phyloP scores from a whole-genome alignment of 495 filamentous ascomycete genomes.

The Penicillium desertorum region DNA sequence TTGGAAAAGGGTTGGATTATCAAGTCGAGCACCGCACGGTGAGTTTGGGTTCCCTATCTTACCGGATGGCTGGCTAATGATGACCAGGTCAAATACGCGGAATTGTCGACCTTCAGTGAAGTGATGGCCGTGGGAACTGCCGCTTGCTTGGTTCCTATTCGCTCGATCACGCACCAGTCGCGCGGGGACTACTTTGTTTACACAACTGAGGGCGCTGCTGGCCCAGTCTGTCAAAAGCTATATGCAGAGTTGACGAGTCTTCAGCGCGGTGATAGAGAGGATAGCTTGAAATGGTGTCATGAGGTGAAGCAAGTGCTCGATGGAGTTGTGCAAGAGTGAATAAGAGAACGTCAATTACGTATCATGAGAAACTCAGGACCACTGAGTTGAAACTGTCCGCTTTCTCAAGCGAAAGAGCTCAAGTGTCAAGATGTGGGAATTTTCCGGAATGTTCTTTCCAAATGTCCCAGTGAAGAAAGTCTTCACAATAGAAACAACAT shows the following conservation, averaged over 20 bases:
- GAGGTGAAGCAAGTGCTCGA: conserved; percentile 4
- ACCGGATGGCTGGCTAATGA: no score
- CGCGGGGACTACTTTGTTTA: conserved; percentile 10
- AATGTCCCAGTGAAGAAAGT: not conserved
- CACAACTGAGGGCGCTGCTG: not conserved
- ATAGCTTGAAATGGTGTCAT: conserved; percentile 2
- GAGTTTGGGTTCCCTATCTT: not conserved
- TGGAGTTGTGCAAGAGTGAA: not conserved
- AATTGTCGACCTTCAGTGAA: conserved; percentile 10
- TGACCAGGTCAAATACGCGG: conserved; percentile 11
- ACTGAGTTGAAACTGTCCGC: not conserved
- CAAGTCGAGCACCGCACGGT: conserved; percentile 9
- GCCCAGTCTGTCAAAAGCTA: conserved; percentile 11
- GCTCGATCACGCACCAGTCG: conserved; percentile 6
- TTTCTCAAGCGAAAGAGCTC: not conserved
- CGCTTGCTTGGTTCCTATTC: conserved; percentile 12
- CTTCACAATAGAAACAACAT: not conserved
- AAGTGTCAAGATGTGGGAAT: not conserved
- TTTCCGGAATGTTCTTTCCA: no score
- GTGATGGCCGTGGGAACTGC: conserved; percentile 17
- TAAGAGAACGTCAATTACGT: conserved; percentile 1
- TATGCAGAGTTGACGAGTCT: conserved; percentile 9
- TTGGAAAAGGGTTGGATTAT: conserved; percentile 5
- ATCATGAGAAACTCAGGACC: no score
- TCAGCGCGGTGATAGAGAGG: conserved; percentile 7